These are phyloP conservation scores for Cucurbita maxima DNA, from an alignment of 306 rosid species.

Conservation along the genomic window DNA sequence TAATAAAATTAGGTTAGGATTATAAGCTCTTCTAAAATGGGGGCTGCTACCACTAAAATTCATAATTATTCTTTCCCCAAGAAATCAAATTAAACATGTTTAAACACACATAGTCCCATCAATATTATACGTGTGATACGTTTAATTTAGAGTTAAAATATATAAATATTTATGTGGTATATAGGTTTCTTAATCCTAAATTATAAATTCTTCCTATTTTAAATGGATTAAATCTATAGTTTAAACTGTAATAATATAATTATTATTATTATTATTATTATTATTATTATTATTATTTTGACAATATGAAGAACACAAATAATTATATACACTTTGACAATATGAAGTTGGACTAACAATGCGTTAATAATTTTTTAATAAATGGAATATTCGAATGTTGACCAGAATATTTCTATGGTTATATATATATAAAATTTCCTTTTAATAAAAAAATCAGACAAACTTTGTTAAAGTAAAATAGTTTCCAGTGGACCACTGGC, in stretches of 20 bases:
- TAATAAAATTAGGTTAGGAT: not conserved
- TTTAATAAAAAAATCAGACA: too few species aligned
- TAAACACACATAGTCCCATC: not conserved
- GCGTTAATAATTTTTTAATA: too few species aligned
- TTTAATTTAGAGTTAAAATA: not conserved
- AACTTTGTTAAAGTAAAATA: too few species aligned
- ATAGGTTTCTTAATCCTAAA: not conserved
- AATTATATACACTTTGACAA: too few species aligned
- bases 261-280: too few species aligned
- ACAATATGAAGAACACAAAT: too few species aligned
- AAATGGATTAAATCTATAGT: not conserved
- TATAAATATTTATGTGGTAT: not conserved
- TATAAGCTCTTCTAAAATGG: not conserved
- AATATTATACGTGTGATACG: not conserved
- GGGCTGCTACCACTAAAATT: not conserved
- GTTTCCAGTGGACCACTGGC: not conserved
- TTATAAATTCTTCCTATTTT: not conserved
- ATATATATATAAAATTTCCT: too few species aligned
- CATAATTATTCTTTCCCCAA: not conserved
- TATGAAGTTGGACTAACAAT: too few species aligned
- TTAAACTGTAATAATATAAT: too few species aligned
- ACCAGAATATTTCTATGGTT: too few species aligned
- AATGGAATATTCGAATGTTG: too few species aligned
- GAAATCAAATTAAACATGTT: not conserved
- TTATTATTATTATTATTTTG: too few species aligned